Conservation (phyloP, 2,329 filamentous ascomycete species). For the Epichloe sp. region DNA sequence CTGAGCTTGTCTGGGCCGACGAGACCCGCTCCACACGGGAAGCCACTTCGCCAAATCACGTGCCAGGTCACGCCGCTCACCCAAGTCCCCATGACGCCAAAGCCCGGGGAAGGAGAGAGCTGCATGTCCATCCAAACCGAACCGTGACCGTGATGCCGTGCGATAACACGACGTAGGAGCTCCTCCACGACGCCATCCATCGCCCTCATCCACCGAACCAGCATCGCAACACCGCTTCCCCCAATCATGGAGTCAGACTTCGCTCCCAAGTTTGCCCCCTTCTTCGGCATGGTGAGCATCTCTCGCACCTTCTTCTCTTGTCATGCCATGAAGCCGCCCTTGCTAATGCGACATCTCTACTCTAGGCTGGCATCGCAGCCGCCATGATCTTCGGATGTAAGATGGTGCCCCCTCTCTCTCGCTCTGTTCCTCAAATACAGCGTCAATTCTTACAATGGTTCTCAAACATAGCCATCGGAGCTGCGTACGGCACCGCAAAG, state of each 20-base stretch:
- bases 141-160: conserved; percentile 1
- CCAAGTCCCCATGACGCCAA: conserved; percentile 3
- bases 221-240: not conserved
- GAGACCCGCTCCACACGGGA: no score
- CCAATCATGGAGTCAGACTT: conserved; percentile 45
- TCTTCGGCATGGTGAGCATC: conserved; percentile 68
- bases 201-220: not conserved
- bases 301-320: conserved; percentile 5
- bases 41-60: not conserved
- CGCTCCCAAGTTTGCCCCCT: conserved; percentile 72
- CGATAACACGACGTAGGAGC: not conserved
- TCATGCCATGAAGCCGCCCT: conserved; percentile 12
- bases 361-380: conserved; percentile 60
- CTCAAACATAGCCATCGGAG: conserved; percentile 42
- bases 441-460: conserved; percentile 6
- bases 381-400: conserved; percentile 79
- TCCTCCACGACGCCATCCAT: not conserved
- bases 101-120: not conserved
- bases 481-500: conserved; percentile 79
- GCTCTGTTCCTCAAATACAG: not conserved
- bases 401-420: conserved; percentile 15
- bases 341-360: not conserved
- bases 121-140: not conserved
- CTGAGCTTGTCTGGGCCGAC: no score
- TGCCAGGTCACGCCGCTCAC: conserved; percentile 1